Conservation (phyloP, 2,329 filamentous ascomycete species). For the Alternaria brassicae region DNA sequence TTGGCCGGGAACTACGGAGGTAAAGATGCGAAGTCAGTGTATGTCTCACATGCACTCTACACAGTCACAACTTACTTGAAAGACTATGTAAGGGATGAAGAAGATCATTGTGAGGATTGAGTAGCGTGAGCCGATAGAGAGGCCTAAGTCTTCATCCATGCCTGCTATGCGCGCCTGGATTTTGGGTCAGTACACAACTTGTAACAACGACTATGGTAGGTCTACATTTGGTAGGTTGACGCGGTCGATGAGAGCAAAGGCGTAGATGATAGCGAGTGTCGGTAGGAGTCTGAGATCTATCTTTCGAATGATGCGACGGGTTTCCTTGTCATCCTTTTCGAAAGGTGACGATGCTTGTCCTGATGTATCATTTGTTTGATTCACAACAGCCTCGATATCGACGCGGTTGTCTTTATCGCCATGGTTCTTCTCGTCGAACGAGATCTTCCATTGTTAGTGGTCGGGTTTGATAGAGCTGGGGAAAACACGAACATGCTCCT, state of each 20-base stretch:
- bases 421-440: background rate
- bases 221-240: constrained; percentile 26
- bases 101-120: constrained; percentile 19
- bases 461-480: rapidly evolving
- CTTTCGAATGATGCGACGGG: constrained; percentile 44
- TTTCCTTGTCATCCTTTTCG: constrained; percentile 28
- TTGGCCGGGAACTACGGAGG: background rate
- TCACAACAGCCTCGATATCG: background rate
- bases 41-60: background rate
- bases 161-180: constrained; percentile 14
- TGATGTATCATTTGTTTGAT: background rate
- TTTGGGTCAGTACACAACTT: background rate
- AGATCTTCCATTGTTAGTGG: background rate
- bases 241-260: constrained; percentile 27
- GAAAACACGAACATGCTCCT: background rate
- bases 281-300: constrained; percentile 47
- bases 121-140: constrained; percentile 24
- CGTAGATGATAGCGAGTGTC: constrained; percentile 41
- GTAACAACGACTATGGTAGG: background rate
- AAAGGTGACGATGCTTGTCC: background rate
- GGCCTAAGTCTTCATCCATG: constrained; percentile 25
- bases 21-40: background rate
- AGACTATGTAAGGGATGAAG: constrained; percentile 26
- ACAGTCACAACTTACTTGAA: constrained; percentile 18
- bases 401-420: background rate